Percentiles rank a stretch among this genome's conserved stretches.
Evolutionary conservation across 2,329 filamentous ascomycete species (phyloP).

Genomic region (Colletotrichum orbiculare): DNA sequence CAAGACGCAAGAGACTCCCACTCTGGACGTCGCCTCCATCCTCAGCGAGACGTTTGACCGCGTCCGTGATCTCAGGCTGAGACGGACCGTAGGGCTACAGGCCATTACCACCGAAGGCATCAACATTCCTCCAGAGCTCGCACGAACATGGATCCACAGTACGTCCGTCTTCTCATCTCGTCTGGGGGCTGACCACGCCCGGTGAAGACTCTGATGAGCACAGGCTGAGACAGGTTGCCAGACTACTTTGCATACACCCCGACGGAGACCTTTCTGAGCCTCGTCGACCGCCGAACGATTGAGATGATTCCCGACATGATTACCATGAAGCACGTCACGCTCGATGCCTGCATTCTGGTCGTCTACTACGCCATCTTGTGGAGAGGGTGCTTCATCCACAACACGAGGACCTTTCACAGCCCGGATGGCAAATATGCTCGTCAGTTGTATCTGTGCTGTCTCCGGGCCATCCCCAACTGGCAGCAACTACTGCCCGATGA

Average conservation of each 20-base stretch:
- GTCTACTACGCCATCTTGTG: conserved; percentile 48
- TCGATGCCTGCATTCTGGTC: conserved; percentile 44
- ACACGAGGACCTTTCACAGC: conserved; percentile 10
- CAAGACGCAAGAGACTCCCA: not conserved
- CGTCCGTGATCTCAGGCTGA: conserved; percentile 42
- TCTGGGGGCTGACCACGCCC: no score
- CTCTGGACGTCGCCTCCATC: conserved; percentile 42
- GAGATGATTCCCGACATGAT: conserved; percentile 46
- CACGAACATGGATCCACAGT: conserved; percentile 45
- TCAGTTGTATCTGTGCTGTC: conserved; percentile 43
- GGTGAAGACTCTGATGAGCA: no score
- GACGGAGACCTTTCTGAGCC: conserved; percentile 42
- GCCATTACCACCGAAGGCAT: conserved; percentile 42
- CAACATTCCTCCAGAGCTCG: conserved; percentile 42
- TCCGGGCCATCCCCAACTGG: conserved; percentile 45
- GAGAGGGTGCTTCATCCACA: conserved; percentile 41
- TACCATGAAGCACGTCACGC: conserved; percentile 42
- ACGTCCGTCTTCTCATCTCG: not conserved
- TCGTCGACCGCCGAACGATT: conserved; percentile 43
- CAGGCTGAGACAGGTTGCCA: not conserved
- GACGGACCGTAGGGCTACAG: conserved; percentile 34
- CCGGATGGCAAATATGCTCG: conserved; percentile 40
- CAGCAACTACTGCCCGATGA: conserved; percentile 36
- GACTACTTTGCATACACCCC: conserved; percentile 46
- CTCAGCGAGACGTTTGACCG: conserved; percentile 44